These are phyloP conservation scores for Melanopsichium pennsylvanicum DNA, from an alignment of 1,284 basidiomycete genomes.

Conservation along the genomic window DNA sequence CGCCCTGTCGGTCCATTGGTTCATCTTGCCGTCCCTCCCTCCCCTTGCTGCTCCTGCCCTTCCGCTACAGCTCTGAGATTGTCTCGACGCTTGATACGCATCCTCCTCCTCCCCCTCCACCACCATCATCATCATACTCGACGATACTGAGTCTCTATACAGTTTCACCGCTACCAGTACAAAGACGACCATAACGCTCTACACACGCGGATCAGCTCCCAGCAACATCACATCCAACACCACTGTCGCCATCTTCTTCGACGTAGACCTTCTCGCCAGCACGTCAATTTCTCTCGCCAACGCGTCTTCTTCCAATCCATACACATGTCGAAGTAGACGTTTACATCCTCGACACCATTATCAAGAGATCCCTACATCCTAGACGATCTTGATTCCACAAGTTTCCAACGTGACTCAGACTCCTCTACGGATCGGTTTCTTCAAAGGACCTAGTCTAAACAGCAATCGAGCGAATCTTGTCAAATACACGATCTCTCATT, in stretches of 20 bases:
- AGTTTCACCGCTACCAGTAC: background rate
- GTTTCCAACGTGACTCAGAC: constrained; percentile 1
- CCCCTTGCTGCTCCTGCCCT: background rate
- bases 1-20: background rate
- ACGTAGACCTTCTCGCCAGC: background rate
- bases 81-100: background rate
- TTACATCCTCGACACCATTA: background rate
- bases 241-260: background rate
- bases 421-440: no score
- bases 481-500: constrained; percentile 40
- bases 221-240: background rate
- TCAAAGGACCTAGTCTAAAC: background rate
- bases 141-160: background rate
- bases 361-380: background rate
- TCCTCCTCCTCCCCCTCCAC: background rate
- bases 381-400: no score
- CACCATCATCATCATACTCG: constrained; percentile 3
- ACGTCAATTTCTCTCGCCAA: background rate
- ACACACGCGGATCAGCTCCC: constrained; percentile 1
- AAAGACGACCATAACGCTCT: constrained; percentile 1
- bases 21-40: background rate
- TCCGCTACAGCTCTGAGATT: background rate
- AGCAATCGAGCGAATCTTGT: constrained; percentile 18
- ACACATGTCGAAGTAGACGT: constrained; percentile 16
- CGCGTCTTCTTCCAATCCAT: background rate